These are phyloP conservation scores for Zanthoxylum bungeanum DNA, from an alignment of 345 rosid species.

Conservation along the genomic window DNA sequence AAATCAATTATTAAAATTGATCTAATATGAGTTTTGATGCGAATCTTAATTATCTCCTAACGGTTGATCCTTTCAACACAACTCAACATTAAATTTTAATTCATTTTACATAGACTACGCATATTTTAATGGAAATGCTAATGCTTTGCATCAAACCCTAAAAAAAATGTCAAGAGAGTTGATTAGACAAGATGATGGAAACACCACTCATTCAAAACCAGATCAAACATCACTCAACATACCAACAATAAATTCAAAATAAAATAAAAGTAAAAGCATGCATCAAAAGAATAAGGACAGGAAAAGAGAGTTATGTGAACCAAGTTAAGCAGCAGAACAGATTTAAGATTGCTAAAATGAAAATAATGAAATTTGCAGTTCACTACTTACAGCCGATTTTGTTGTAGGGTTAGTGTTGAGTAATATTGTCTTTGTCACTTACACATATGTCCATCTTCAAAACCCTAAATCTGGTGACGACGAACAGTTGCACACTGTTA, in stretches of 20 bases:
- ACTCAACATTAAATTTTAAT: too few relatives aligned
- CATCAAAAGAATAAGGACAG: neutral
- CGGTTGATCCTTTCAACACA: too few relatives aligned
- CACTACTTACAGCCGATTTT: slow-evolving; percentile 3
- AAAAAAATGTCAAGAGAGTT: neutral
- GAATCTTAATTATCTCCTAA: too few relatives aligned
- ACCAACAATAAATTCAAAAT: neutral
- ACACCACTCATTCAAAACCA: neutral
- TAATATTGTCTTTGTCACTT: neutral
- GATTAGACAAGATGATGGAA: neutral
- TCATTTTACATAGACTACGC: neutral
- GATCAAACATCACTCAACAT: slow-evolving; percentile 1
- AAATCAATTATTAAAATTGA: too few relatives aligned
- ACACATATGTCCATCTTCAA: neutral
- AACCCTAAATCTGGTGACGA: slow-evolving; percentile 14
- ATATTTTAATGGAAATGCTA: neutral
- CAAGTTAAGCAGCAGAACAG: neutral
- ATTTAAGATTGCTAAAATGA: neutral
- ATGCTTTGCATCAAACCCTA: slow-evolving; percentile 25
- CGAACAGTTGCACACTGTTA: slow-evolving; percentile 10
- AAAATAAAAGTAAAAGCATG: too few relatives aligned
- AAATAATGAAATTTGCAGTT: neutral
- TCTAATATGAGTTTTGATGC: too few relatives aligned
- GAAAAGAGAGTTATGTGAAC: neutral
- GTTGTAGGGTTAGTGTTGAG: neutral